Conservation (phyloP, 1,139 yeast species). For the Saccharomyces pastorianus region DNA sequence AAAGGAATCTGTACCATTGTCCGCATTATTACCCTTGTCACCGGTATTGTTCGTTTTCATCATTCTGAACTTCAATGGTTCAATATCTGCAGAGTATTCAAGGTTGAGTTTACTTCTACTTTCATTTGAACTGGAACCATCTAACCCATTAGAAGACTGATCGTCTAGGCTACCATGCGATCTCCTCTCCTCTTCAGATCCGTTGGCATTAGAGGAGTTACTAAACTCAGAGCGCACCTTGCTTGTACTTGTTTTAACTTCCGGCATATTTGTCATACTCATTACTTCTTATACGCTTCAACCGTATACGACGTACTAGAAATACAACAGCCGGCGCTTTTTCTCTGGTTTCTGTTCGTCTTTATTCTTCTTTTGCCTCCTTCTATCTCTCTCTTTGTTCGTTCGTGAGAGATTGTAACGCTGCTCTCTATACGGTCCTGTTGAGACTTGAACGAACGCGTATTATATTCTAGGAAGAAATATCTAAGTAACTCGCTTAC, state of each 20-base stretch:
- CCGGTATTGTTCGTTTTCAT: background rate
- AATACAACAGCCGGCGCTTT: too few species aligned
- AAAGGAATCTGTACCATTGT: background rate
- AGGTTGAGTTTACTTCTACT: background rate
- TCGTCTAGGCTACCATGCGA: background rate
- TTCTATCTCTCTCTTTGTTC: too few species aligned
- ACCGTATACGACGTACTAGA: background rate
- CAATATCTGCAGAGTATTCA: slow-evolving; percentile 22
- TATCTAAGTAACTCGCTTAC: background rate
- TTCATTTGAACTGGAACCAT: background rate
- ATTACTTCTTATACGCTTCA: background rate
- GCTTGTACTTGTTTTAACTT: background rate
- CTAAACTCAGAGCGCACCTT: background rate
- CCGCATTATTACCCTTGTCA: too few species aligned
- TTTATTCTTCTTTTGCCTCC: too few species aligned
- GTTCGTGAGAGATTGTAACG: too few species aligned
- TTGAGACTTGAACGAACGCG: background rate
- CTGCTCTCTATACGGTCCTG: background rate
- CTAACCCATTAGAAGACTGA: too few species aligned
- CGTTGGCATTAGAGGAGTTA: background rate
- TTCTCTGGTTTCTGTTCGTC: too few species aligned
- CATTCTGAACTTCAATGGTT: slow-evolving; percentile 24
- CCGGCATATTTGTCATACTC: background rate
- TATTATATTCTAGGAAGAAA: background rate
- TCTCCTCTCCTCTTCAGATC: slow-evolving; percentile 1